Evolutionary conservation across 345 rosid species (phyloP), one percentile per base, ranked within the genome.

Genomic region (Corymbia maculata): DNA sequence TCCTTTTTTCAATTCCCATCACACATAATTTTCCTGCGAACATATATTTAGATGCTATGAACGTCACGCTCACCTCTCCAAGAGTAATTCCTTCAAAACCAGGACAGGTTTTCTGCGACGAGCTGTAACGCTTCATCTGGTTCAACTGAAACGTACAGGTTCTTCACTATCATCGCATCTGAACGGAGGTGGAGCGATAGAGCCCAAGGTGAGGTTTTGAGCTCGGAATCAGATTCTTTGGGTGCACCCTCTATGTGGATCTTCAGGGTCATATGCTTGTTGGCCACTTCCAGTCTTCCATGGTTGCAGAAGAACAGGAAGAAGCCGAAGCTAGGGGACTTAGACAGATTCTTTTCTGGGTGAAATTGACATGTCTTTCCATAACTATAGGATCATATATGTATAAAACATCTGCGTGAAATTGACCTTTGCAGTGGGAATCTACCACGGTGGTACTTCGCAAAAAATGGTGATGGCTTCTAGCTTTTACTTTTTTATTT

Each of bases 101-200:
- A 2, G 51, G 17, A 3, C 24, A 3, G 22, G 85, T 51, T 30
- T 50, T 70, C 22, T 94, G 96, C 4, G 95, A 91, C 1, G 91
- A 87, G 88, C 94, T 88, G 51, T 57, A 28, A 68, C 86, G 85
- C 90, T 95, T 95, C 88, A 93, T 86, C 79, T 94, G 91, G 90
- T 93, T 92, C 19, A 93, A 22, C 91, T 91, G 95, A 88, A 91
- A 90, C 92, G 26, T 87, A 91, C 26, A 93, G 91, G 88, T 92
- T 93, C 88, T 92, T 94, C 6, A 94, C 90, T 36, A 94, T 88
- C 28, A 92, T 52, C 22, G 87, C 51, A 4, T 42, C 66, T 22
- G 93, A 92, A 3, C 90, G 93, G 4, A 91, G 87, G 66, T 85
- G 86, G 22, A 93, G 53, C 3, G 79, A 68, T 36, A 93, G 86